Evolutionary conservation across 2,329 filamentous ascomycete species (phyloP), one percentile per base, ranked within the genome.

Genomic region (Aspergillus quadricinctus): DNA sequence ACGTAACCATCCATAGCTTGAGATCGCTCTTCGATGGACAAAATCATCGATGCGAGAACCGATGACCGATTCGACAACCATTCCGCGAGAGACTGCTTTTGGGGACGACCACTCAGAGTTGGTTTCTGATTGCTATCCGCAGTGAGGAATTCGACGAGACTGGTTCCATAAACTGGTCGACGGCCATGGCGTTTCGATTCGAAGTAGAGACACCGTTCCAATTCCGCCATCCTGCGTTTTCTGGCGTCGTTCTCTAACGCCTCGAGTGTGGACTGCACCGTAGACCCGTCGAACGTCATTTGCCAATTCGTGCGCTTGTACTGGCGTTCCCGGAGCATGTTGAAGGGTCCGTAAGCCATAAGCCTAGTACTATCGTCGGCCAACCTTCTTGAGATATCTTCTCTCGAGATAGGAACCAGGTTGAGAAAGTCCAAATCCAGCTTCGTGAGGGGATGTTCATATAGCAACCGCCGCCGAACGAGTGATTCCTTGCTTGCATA

Each of bases 151-250:
- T 92, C 82, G n/a, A 93, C 78, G n/a, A 96, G 76, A 46, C 85
- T 86, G 63, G 84, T 87, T 49, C 92, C 92, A 67, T 93, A 96
- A 1, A 96, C 82, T 0, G 92, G 92, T 35, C 84, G 83, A 61
- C 89, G 87, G 64, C 94, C 88, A 35, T 91, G 88, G 2, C 91
- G 88, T 27, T 94, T 81, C 0, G 87, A 87, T 64, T 95, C 95
- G 23, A 95, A 78, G 64, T 92, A 92, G 23, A 92, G 83, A 58
- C 85, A 89, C 60, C 90, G 87, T 66, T 92, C 90, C 29, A 97
- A 78, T 69, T 93, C 89, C 55, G 91, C 88, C 66, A 89, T 88
- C 52, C 85, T 83, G 21, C 81, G 82, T 81, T 84, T 90, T 61
- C 87, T 82, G 43, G 83, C 83, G 8, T 83, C 80, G 61, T 87